A percentile compares a stretch with the other conserved stretches of the same genome.
Evolutionary conservation across 139 green algal species (phyloP).

Genomic region (Picochlorum costavermella): DNA sequence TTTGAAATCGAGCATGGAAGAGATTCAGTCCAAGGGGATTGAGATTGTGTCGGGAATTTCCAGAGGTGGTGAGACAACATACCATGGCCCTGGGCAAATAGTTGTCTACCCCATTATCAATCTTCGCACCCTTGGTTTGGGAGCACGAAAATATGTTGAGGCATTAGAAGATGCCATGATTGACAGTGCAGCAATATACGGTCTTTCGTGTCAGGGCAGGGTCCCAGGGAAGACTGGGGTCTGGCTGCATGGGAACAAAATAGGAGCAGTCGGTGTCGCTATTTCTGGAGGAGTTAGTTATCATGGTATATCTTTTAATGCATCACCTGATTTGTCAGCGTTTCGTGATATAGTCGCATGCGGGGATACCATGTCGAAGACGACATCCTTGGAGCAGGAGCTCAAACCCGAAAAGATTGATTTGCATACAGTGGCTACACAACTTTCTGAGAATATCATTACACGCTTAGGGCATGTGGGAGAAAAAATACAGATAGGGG

Average conservation of each 20-base stretch:
- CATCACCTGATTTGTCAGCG: constrained; percentile 53
- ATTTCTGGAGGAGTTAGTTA: constrained; percentile 74
- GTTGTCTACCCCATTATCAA: constrained; percentile 86
- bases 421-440: background rate
- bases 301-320: constrained; percentile 89
- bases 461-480: background rate
- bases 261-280: constrained; percentile 83
- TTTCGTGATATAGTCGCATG: constrained; percentile 79
- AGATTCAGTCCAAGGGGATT: background rate
- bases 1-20: constrained; percentile 30
- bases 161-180: constrained; percentile 80
- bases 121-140: constrained; percentile 52
- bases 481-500: background rate
- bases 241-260: constrained; percentile 81
- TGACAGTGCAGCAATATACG: constrained; percentile 35
- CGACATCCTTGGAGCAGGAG: constrained; percentile 34
- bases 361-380: constrained; percentile 36
- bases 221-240: constrained; percentile 63
- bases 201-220: constrained; percentile 36
- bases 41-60: constrained; percentile 13
- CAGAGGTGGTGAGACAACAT: constrained; percentile 80
- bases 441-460: background rate
- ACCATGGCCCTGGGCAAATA: constrained; percentile 84
- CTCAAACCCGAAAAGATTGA: background rate
- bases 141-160: constrained; percentile 80